These are phyloP conservation scores for Scopulariopsis brevicaulis DNA, from an alignment of 2,329 filamentous ascomycete genomes.

Conservation along the genomic window DNA sequence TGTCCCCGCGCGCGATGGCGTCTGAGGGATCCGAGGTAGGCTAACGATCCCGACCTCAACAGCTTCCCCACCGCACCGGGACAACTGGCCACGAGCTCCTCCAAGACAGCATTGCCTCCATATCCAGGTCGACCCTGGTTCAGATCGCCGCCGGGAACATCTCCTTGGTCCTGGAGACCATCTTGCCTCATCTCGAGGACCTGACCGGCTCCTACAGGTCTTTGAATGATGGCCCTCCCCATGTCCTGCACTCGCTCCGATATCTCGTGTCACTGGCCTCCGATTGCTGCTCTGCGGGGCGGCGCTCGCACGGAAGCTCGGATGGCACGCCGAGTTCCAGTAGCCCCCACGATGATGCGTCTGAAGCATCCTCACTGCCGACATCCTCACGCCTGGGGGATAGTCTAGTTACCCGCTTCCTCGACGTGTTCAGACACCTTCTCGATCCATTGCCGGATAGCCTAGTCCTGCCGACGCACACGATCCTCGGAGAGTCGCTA, in stretches of 20 bases:
- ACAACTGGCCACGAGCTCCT: slow-evolving; percentile 42
- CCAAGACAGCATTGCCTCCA: slow-evolving; percentile 49
- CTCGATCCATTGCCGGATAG: slow-evolving; percentile 46
- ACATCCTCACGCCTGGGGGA: slow-evolving; percentile 32
- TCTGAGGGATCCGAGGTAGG: not conserved
- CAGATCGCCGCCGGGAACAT: slow-evolving; percentile 46
- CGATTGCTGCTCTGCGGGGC: slow-evolving; percentile 53
- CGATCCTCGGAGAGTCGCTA: slow-evolving; percentile 30
- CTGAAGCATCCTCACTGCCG: not conserved
- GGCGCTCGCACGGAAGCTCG: slow-evolving; percentile 32
- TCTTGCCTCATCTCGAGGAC: slow-evolving; percentile 47
- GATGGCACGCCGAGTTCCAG: not conserved
- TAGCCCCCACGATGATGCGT: slow-evolving; percentile 3
- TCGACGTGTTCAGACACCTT: slow-evolving; percentile 45
- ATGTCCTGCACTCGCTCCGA: slow-evolving; percentile 52
- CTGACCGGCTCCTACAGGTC: slow-evolving; percentile 41
- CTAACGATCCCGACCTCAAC: slow-evolving; percentile 24
- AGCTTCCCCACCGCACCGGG: slow-evolving; percentile 55
- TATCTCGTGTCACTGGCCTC: slow-evolving; percentile 52
- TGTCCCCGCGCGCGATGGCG: not conserved
- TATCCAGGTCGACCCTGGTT: slow-evolving; percentile 50
- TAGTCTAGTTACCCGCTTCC: slow-evolving; percentile 38
- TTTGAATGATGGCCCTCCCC: slow-evolving; percentile 40
- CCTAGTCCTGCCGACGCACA: slow-evolving; percentile 42
- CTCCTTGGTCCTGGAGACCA: slow-evolving; percentile 40